Evolutionary conservation across 768 basidiomycete species (phyloP), one percentile per base, ranked within the genome.

Genomic region (Neoboletus magnificus): DNA sequence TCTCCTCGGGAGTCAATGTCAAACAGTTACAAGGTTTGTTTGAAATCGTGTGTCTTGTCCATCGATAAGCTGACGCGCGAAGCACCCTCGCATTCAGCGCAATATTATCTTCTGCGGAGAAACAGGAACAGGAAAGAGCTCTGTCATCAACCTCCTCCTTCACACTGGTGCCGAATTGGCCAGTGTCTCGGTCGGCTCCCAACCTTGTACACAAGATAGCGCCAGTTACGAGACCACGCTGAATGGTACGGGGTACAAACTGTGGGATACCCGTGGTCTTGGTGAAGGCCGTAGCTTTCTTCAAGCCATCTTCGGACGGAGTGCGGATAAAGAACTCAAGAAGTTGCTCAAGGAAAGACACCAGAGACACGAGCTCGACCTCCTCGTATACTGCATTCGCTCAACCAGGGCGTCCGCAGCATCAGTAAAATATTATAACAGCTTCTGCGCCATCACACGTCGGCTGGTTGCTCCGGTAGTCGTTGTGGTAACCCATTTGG

Each of bases 181-280:
- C 15, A 23, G 0, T 1, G 43, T 59, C 27, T 61, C 63, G 15
- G 52, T 52, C 10, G 57, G 54, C 36, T 25, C 56, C 16, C 40
- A 29, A 1, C 61, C 56, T 20, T 70, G 68, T 52, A 70, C 68
- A n/a, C 45, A 30, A n/a, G 13, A 0, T 3, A 49, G 12, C 22
- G 5, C 33, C 18, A 6, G 32, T 33, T 63, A 67, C 20, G 30
- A 52, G 32, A 49, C 35, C 44, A 50, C 15, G 2, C 37, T 62
- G 9, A 12, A 53, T 18, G 52, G 43, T 11, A 27, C 6, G n/a
- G 22, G 10, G 41, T 65, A 55, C 30, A 39, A 18, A 2, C 35
- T 76, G 0, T 70, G 74, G 67, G 77, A 77, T 42, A 77, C 75
- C 7, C 68, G 67, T 11, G 76, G 76, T 20, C 70, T 77, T 23